phyloP scores from a whole-genome alignment of 345 rosid species.

The Cardamine resedifolia region DNA sequence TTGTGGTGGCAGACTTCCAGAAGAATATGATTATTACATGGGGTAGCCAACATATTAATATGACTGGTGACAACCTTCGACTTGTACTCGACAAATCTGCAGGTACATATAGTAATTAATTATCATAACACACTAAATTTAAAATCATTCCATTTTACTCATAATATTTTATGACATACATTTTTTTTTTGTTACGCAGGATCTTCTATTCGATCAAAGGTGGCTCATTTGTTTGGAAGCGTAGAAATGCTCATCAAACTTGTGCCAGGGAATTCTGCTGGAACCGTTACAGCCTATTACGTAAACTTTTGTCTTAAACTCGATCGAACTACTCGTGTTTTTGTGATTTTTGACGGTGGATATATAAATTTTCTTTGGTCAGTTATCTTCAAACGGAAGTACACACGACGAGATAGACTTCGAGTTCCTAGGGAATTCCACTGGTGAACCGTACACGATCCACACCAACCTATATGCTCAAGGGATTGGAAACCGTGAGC shows the following conservation, averaged over 20 bases:
- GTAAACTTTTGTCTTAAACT: conserved; percentile 37
- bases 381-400: conserved; percentile 61
- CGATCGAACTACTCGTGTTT: neutral
- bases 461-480: conserved; percentile 67
- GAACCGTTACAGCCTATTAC: conserved; percentile 71
- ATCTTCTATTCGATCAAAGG: conserved; percentile 59
- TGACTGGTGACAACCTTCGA: conserved; percentile 46
- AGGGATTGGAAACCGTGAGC: conserved; percentile 67
- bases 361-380: conserved; percentile 12
- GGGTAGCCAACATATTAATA: conserved; percentile 55
- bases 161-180: neutral
- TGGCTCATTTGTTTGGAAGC: conserved; percentile 67
- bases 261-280: conserved; percentile 83
- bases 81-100: conserved; percentile 63
- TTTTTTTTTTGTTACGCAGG: conserved; percentile 33
- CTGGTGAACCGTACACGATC: conserved; percentile 66
- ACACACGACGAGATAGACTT: conserved; percentile 73
- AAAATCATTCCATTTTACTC: neutral
- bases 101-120: conserved; percentile 36
- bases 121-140: neutral
- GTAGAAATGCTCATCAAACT: conserved; percentile 78
- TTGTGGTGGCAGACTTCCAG: conserved; percentile 48
- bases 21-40: conserved; percentile 59
- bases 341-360: neutral
- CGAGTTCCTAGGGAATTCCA: conserved; percentile 69